Base-by-base conservation (phyloP, 148 eudicot genomes). In the Oxyria digyna region DNA sequence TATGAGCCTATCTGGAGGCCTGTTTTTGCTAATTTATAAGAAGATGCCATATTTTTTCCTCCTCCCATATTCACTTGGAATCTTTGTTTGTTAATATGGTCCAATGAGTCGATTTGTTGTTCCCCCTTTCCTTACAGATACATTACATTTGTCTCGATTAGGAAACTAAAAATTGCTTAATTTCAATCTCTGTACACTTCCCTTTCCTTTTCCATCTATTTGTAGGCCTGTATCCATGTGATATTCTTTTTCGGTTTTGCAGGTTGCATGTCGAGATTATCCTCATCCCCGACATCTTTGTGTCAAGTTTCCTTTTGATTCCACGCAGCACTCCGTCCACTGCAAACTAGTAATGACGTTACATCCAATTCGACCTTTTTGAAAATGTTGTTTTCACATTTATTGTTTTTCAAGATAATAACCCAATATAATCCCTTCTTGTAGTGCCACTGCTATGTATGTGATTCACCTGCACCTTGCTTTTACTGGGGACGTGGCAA, bases 241-340 rank as follows among this genome's bases (percentile, higher is more conserved):
- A 35, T 42, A 20, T 27, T 73, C 52, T 57, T 18, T n/a, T 50
- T 9, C 62, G 74, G 4, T 29, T 54, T 68, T 46, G 72, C 85
- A 95, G 99, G 89, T 95, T 79, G 99, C 99, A 42, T 95, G 99
- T 74, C 84, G 99, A 71, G 99, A 95, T 79, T 95, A 85, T 73
- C 97, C 99, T 76, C 99, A 95, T 78, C 27, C 99, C 9, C 89
- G 99, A 7, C 96, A 91, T 77, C 91, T 84, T 8, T 95, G 99
- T 81, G 96, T 80, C 42, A 88, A 82, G 50, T 88, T 84, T 72
- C 91, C 81, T 10, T 91, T 95, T 65, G 75, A 67, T 67, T 85
- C 96, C 59, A 84, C 93, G 24, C 74, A 78, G 42, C 96, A 87
- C 75, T 82, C 81, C 71, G 82, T 59, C 46, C 80, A 86, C 38